phyloP scores from a whole-genome alignment of 805 yeast species.

The Candida anglica region DNA sequence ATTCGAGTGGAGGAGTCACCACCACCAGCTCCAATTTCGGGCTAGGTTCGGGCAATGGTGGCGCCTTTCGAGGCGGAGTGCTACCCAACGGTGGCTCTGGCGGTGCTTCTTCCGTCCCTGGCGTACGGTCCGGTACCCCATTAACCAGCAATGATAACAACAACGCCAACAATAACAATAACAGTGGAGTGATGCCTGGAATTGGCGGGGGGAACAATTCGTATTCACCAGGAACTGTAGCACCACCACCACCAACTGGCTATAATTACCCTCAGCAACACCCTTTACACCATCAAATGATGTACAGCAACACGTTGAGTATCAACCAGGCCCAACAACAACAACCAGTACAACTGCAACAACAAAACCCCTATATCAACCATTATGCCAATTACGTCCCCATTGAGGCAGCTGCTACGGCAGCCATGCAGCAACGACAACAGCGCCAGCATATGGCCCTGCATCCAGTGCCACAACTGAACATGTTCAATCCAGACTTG shows the following conservation, averaged over 20 bases:
- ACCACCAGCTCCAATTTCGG: not conserved
- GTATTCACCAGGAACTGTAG: not conserved
- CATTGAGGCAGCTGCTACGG: conserved; percentile 14
- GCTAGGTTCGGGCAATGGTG: not conserved
- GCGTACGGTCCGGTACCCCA: too few relatives aligned
- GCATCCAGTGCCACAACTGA: not conserved
- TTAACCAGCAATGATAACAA: conserved; percentile 1
- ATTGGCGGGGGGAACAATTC: too few relatives aligned
- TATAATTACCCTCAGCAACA: too few relatives aligned
- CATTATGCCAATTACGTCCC: conserved; percentile 26
- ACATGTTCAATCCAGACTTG: conserved; percentile 1
- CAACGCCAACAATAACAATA: too few relatives aligned
- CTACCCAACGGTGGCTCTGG: too few relatives aligned
- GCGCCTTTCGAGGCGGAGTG: too few relatives aligned
- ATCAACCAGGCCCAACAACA: conserved; percentile 3
- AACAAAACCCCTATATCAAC: conserved; percentile 9
- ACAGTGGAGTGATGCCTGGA: too few relatives aligned
- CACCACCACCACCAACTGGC: conserved; percentile 3
- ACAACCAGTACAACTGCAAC: too few relatives aligned
- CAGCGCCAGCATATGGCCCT: conserved; percentile 6
- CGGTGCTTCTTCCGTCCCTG: conserved; percentile 5
- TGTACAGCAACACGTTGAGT: too few relatives aligned
- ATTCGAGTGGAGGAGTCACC: not conserved
- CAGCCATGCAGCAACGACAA: conserved; percentile 8
- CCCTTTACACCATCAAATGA: not conserved